Percentiles rank a stretch among this genome's conserved stretches.
Conservation (phyloP, 2,329 filamentous ascomycete species). For the Rhinocladiella mackenziei region DNA sequence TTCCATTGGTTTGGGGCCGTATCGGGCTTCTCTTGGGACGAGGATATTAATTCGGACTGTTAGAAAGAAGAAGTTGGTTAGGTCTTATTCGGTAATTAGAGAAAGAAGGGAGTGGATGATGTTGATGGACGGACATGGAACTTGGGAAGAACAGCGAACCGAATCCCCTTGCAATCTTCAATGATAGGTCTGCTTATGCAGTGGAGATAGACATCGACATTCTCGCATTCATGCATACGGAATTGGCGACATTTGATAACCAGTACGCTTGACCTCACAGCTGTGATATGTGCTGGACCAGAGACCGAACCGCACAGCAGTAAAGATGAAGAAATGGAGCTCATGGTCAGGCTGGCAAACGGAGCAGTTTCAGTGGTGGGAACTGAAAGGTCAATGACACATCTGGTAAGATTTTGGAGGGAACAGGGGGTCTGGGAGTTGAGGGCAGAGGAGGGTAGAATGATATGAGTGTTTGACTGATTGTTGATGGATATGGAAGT, state of each 20-base stretch:
- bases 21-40: constrained; percentile 24
- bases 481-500: constrained; percentile 61
- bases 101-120: background rate
- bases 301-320: constrained; percentile 73
- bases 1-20: constrained; percentile 66
- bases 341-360: constrained; percentile 68
- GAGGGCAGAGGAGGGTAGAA: constrained; percentile 67
- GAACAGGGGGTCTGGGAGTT: constrained; percentile 70
- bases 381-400: constrained; percentile 75
- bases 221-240: constrained; percentile 79
- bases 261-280: constrained; percentile 62
- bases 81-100: background rate
- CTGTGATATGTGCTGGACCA: constrained; percentile 80
- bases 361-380: constrained; percentile 46
- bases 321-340: constrained; percentile 65
- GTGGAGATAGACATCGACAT: constrained; percentile 79
- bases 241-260: constrained; percentile 82
- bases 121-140: constrained; percentile 16
- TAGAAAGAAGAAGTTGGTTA: background rate
- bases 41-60: constrained; percentile 24
- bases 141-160: constrained; percentile 72
- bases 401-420: constrained; percentile 64
- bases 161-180: constrained; percentile 74
- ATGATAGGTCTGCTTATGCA: constrained; percentile 86
- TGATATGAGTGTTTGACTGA: constrained; percentile 68